A percentile compares a stretch with the other conserved stretches of the same genome.
Conservation (phyloP, 257 asterid species). For the Capsicum rhomboideum region DNA sequence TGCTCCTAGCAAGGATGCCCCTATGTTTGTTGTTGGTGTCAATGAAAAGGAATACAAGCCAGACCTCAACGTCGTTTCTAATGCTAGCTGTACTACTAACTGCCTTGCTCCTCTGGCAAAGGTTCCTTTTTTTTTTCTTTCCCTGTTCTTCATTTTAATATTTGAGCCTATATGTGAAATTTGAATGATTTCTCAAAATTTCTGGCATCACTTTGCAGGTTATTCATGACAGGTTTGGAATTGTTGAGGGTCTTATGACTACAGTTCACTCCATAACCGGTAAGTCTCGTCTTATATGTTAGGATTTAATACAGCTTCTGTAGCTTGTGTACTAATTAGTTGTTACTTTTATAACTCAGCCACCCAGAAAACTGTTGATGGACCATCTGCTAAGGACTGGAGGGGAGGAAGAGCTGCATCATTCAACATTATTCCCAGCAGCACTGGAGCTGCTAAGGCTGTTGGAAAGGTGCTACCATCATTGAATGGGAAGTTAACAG, state of each 20-base stretch:
- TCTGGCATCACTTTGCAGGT: slow-evolving; percentile 33
- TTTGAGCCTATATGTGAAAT: neutral
- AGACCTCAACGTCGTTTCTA: slow-evolving; percentile 58
- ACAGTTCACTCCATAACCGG: slow-evolving; percentile 65
- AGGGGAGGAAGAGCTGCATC: slow-evolving; percentile 90
- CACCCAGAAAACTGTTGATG: slow-evolving; percentile 79
- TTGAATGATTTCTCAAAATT: neutral
- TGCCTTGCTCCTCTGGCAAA: slow-evolving; percentile 85
- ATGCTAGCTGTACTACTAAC: slow-evolving; percentile 87
- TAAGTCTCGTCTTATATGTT: neutral
- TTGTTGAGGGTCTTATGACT: slow-evolving; percentile 83
- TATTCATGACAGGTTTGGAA: slow-evolving; percentile 68
- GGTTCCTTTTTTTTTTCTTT: slow-evolving; percentile 21
- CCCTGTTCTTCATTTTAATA: neutral
- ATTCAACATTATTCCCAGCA: slow-evolving; percentile 72
- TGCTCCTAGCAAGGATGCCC: slow-evolving; percentile 82
- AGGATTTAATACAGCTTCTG: neutral
- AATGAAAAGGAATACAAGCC: slow-evolving; percentile 64
- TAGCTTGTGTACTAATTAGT: neutral
- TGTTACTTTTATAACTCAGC: slow-evolving; percentile 24
- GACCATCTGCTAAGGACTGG: slow-evolving; percentile 88
- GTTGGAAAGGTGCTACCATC: slow-evolving; percentile 21
- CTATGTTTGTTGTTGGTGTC: slow-evolving; percentile 87
- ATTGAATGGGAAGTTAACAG: slow-evolving; percentile 79
- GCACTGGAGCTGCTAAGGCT: slow-evolving; percentile 85